These are phyloP conservation scores for Recurvomyces mirabilis DNA, from an alignment of 495 filamentous ascomycete genomes.

Conservation along the genomic window DNA sequence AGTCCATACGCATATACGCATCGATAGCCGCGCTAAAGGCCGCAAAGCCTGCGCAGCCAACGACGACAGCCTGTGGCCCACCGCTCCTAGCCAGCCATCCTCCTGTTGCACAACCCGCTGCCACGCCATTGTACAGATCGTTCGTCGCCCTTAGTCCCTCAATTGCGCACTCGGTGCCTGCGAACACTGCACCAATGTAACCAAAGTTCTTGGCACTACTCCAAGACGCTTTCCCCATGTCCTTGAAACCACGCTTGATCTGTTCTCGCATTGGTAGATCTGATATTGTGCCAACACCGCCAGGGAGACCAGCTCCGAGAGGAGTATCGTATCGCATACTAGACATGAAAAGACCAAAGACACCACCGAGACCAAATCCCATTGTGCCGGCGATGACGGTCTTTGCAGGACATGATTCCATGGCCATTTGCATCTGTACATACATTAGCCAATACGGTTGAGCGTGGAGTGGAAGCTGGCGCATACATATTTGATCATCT, in stretches of 20 bases:
- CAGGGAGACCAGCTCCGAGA: constrained; percentile 47
- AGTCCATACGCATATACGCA: constrained; percentile 52
- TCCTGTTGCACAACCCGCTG: constrained; percentile 83
- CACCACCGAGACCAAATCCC: constrained; percentile 80
- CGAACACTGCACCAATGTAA: constrained; percentile 76
- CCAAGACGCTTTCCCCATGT: constrained; percentile 79
- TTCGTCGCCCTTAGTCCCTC: constrained; percentile 86
- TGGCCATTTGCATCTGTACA: constrained; percentile 59
- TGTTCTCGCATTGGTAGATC: constrained; percentile 69
- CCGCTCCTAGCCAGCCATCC: constrained; percentile 73
- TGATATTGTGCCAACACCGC: constrained; percentile 38
- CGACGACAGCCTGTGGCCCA: constrained; percentile 78
- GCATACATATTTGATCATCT: constrained; percentile 27
- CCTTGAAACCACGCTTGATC: constrained; percentile 71
- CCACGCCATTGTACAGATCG: constrained; percentile 77
- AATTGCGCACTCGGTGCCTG: constrained; percentile 89
- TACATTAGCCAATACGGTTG: neutral
- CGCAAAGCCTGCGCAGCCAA: constrained; percentile 89
- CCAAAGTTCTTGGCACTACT: constrained; percentile 92
- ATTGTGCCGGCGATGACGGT: constrained; percentile 71
- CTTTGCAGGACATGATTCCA: constrained; percentile 84
- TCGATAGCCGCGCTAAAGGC: constrained; percentile 94
- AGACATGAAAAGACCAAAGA: constrained; percentile 95
- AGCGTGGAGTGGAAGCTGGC: too few relatives aligned
- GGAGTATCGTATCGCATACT: constrained; percentile 89